Evolutionary conservation across 2,329 filamentous ascomycete genomes (phyloP), one percentile per base, ranked within the genome.

Genomic region (Penicillium sp.): DNA sequence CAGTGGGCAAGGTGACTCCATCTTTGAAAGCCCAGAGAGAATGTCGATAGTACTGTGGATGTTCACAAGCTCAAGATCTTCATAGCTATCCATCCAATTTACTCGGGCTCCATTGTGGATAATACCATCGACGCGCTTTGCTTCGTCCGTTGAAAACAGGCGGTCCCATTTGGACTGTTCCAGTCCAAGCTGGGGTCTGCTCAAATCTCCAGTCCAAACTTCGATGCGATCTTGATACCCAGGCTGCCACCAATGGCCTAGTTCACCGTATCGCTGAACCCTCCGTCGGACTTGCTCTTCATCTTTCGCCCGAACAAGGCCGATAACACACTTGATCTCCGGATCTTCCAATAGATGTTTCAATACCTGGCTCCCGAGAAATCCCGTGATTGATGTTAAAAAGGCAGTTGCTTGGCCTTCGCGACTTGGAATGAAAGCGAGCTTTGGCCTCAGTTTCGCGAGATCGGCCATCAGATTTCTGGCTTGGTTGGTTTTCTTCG

Each of bases 31-130:
- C 7, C 44, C 50, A 18, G 54, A 49, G 18, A 59, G 34, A n/a
- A 59, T 51, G 22, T 57, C 31, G 11, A 40, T 35, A 13, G 57
- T 57, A 16, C 44, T 54, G n/a, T 52, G 45, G 31, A 59, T 42
- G 24, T 59, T 59, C 2, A 53, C 50, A 2, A 9, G 16, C 14
- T 59, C 46, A 13, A 59, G 54, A 2, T 51, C 43, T 20, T 57
- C 46, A 26, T 55, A 55, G 10, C 13, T 39, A 4, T 51, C 47
- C 38, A 57, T 48, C 48, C 55, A 60, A 11, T 34, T 57, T 51
- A 55, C 54, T 11, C 42, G n/a, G 6, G 47, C 57, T 22, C 43
- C 57, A 14, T 55, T 57, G 29, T 57, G 54, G 26, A 60, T 57
- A 10, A 57, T 60, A 1, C 46, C 24, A 11, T 50, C 43, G 9